Evolutionary conservation across 257 asterid genomes (phyloP), one percentile per base, ranked within the genome.

Genomic region (Jasminum sambac): DNA sequence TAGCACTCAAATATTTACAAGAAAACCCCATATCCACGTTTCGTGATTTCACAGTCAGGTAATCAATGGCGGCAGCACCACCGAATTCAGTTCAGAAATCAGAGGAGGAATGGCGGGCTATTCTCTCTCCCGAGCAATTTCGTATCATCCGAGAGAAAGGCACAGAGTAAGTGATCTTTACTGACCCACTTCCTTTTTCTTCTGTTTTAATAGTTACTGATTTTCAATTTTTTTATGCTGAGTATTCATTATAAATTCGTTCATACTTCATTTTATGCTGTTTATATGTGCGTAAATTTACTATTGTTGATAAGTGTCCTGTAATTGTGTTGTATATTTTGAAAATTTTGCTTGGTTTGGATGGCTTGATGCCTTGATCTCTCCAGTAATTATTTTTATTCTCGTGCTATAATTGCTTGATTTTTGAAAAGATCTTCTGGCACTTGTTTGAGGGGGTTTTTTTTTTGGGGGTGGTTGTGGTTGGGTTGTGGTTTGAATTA

Each of bases 101-200:
- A 12, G 96, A 85, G 79, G 96, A 87, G 59, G 96, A 90, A 79
- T 89, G 97, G 97, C 76, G 86, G 23, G 90, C 87, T 11, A 52
- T 84, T 71, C 91, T 89, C 74, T 72, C 81, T 21, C 92, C 91
- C 1, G 83, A 89, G 65, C 95, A 91, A 81, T 91, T 87, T 67
- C 92, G 70, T 17, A 84, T 91, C 73, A 87, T 89, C 61, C 95
- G 95, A 13, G 40, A 79, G 65, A 91, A 91, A 74, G 97, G 86
- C 81, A 89, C 95, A 2, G 96, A 91, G 96, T 91, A 34, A 64
- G 69, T 76, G 11, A 50, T 40, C 63, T 61, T 21, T 40, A 11
- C 14, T n/a, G 10, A 24, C 8, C 4, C 30, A 38, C 16, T 21
- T 42, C 41, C 13, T 1, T n/a, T 17, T 38, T 46, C 46, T 11